These are phyloP conservation scores for Cercospora sp. DNA, from an alignment of 2,329 filamentous ascomycete species.

Conservation along the genomic window DNA sequence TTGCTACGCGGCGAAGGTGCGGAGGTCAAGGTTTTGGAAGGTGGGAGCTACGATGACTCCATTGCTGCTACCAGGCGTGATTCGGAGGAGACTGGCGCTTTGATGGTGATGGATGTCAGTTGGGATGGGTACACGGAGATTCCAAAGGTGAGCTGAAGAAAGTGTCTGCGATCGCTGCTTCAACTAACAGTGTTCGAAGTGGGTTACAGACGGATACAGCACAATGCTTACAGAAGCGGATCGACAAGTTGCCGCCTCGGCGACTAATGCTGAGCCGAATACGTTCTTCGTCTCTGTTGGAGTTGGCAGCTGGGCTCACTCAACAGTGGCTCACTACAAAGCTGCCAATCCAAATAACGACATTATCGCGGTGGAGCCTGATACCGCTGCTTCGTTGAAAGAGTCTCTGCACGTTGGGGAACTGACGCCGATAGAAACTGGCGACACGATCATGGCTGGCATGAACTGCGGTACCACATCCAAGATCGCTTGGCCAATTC, in stretches of 20 bases:
- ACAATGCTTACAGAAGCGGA: constrained; percentile 72
- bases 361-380: constrained; percentile 70
- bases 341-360: constrained; percentile 31
- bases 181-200: constrained; percentile 43
- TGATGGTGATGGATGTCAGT: constrained; percentile 69
- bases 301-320: constrained; percentile 71
- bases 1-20: constrained; percentile 65
- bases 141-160: constrained; percentile 51
- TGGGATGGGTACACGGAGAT: constrained; percentile 67
- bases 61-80: constrained; percentile 55
- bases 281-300: constrained; percentile 67
- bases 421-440: constrained; percentile 55
- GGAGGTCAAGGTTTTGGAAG: constrained; percentile 52
- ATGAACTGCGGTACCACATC: constrained; percentile 73
- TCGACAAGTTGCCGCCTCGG: constrained; percentile 54
- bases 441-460: constrained; percentile 70
- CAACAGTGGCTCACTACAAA: constrained; percentile 68
- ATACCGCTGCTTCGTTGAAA: constrained; percentile 62
- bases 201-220: constrained; percentile 76
- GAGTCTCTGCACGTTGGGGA: constrained; percentile 54
- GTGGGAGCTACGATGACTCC: constrained; percentile 65
- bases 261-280: constrained; percentile 42
- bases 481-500: constrained; percentile 62
- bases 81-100: constrained; percentile 42
- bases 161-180: not conserved